A percentile compares a stretch with the other conserved stretches of the same genome.
Conservation (phyloP, 148 eudicot species). For the Silene conica region DNA sequence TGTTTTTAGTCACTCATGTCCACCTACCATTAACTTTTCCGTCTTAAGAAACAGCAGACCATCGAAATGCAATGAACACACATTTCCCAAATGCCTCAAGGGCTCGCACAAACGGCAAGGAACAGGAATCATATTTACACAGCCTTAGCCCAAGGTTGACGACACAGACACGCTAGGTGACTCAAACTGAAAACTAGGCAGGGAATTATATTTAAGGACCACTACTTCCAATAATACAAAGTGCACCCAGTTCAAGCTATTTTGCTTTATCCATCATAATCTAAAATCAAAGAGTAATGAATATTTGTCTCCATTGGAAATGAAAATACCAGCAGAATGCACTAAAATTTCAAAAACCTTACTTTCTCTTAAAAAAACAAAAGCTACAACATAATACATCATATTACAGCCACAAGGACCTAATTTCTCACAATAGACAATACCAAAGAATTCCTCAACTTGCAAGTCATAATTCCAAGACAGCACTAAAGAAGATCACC, state of each 20-base stretch:
- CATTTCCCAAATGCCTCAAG: background rate
- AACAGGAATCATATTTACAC: background rate
- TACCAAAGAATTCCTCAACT: background rate
- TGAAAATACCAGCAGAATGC: background rate
- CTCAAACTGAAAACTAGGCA: background rate
- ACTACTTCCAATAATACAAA: background rate
- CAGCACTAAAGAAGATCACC: background rate
- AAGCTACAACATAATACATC: background rate
- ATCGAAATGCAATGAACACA: background rate
- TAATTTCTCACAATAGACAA: background rate
- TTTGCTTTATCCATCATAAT: background rate
- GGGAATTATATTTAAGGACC: background rate
- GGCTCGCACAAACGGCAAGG: background rate
- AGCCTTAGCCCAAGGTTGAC: background rate
- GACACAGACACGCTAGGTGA: background rate
- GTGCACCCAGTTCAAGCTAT: background rate
- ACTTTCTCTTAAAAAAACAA: background rate
- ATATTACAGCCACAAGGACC: background rate
- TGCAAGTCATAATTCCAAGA: background rate
- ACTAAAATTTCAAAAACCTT: background rate
- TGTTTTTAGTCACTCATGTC: background rate
- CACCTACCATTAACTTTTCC: background rate
- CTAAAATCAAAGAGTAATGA: background rate
- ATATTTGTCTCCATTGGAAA: too few relatives aligned
- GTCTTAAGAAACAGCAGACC: background rate